phyloP scores from a whole-genome alignment of 1,284 basidiomycete species.

The Bondarzewia mesenterica region DNA sequence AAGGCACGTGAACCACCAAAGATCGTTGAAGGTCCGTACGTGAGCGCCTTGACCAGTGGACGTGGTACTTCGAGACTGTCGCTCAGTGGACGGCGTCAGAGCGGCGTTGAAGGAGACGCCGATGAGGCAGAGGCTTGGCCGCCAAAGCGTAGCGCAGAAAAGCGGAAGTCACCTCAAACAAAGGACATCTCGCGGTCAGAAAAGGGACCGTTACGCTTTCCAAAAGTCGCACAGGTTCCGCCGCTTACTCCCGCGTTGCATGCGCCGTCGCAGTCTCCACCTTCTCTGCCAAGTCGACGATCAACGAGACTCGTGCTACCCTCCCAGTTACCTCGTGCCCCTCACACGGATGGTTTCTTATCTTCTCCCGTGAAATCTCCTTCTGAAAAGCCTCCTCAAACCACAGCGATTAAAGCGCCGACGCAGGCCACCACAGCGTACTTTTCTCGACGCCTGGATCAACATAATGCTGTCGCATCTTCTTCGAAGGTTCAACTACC shows the following conservation, averaged over 20 bases:
- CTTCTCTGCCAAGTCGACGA: no score
- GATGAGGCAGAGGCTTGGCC: not conserved
- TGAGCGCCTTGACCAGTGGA: not conserved
- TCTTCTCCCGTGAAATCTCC: no score
- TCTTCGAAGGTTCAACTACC: not conserved
- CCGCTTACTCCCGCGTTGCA: no score
- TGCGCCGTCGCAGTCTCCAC: no score
- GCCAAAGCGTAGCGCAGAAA: not conserved
- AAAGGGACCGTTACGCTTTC: not conserved
- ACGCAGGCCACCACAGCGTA: no score
- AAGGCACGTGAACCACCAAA: not conserved
- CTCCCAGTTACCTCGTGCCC: no score
- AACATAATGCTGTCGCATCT: not conserved
- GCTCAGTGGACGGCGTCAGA: not conserved
- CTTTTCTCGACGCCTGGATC: not conserved
- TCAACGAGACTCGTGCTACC: no score
- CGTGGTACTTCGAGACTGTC: not conserved
- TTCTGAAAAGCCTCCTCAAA: no score
- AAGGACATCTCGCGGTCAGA: not conserved
- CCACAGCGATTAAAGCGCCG: not conserved
- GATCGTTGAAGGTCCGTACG: constrained; percentile 4
- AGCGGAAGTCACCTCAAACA: not conserved
- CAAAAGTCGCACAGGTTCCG: no score
- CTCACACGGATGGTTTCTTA: no score
- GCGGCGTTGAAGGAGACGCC: not conserved